A percentile compares a stretch with the other conserved stretches of the same genome.
These are phyloP conservation scores for Chlorociboria aeruginascens DNA, from an alignment of 495 filamentous ascomycete genomes.

Conservation along the genomic window DNA sequence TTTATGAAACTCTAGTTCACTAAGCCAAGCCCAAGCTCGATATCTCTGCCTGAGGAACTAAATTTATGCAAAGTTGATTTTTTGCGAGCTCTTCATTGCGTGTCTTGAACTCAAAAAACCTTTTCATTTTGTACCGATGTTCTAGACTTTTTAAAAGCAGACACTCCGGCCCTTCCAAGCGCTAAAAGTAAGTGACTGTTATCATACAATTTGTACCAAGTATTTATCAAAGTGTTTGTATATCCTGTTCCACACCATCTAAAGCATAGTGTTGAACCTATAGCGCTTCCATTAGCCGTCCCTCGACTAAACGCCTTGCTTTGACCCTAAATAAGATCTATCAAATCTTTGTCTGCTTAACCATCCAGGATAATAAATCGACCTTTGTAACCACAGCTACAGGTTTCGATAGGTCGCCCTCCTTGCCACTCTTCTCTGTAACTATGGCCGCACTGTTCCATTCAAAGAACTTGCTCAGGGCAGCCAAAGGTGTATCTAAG, in stretches of 20 bases:
- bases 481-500: slow-evolving; percentile 69
- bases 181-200: neutral
- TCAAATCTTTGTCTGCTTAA: slow-evolving; percentile 49
- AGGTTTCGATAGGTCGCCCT: slow-evolving; percentile 52
- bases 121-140: neutral
- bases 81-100: neutral
- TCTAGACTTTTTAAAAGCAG: neutral
- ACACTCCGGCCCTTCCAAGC: neutral
- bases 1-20: too few relatives aligned
- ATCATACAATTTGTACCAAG: too few relatives aligned
- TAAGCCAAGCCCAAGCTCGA: too few relatives aligned
- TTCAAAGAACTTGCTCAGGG: slow-evolving; percentile 84
- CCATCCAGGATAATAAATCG: slow-evolving; percentile 84
- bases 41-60: too few relatives aligned
- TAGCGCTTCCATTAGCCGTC: neutral
- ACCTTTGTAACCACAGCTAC: slow-evolving; percentile 94
- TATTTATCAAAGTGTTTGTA: neutral
- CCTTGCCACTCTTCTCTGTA: slow-evolving; percentile 48
- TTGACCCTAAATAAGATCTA: neutral
- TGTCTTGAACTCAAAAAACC: too few relatives aligned
- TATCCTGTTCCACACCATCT: neutral
- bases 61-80: too few relatives aligned
- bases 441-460: slow-evolving; percentile 96
- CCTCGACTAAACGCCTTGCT: neutral
- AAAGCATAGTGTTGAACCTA: neutral